Base-by-base conservation (phyloP, 257 asterid species). In the Solanum tacnaense region DNA sequence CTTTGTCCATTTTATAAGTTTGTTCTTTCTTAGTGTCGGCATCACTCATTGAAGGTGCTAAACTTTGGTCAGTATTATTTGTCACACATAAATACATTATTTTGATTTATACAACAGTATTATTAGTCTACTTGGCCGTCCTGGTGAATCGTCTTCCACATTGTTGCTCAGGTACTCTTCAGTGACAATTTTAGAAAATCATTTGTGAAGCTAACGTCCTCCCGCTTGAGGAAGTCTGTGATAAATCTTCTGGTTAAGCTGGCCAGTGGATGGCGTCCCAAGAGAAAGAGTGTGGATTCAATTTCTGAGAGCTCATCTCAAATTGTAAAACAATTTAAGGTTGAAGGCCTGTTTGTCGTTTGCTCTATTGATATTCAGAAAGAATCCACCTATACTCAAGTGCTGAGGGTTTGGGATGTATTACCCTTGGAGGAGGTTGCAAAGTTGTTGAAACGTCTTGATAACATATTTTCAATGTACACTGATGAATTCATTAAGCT, bases 201-300 rank as follows among this genome's bases (percentile, higher is more conserved):
- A 13, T 95, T 94, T 90, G 88, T 41, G 67, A 87, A 86, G 38
- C 52, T 95, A 89, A 79, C 20, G 76, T 83, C 92, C 12, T 86
- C 91, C 29, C 72, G 74, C 35, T 36, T 86, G 34, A 93, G 87
- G 90, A 93, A 90, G 78, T 84, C 90, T 76, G 93, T 87, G 68
- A 46, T 94, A 15, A 87, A 78, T 41, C 75, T 90, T 32, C 82
- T 95, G 75, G 89, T 92, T 84, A 93, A 90, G 90, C 91, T 94
- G 84, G 93, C 98, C 65, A 86, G 92, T 38, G 98, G 98, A 46
- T 94, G 98, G 98, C 93, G 95, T 86, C 97, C 97, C 9, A 92
- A 90, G 92, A 95, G 89, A 76, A 87, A 81, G 85, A 87, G 79
- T 46, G 92, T 93, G 89, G 94, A 95, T 86, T 56, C 72, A 83